A percentile compares a stretch with the other conserved stretches of the same genome.
Conservation (phyloP, 2,329 filamentous ascomycete species). For the Stachybotrys elegans region DNA sequence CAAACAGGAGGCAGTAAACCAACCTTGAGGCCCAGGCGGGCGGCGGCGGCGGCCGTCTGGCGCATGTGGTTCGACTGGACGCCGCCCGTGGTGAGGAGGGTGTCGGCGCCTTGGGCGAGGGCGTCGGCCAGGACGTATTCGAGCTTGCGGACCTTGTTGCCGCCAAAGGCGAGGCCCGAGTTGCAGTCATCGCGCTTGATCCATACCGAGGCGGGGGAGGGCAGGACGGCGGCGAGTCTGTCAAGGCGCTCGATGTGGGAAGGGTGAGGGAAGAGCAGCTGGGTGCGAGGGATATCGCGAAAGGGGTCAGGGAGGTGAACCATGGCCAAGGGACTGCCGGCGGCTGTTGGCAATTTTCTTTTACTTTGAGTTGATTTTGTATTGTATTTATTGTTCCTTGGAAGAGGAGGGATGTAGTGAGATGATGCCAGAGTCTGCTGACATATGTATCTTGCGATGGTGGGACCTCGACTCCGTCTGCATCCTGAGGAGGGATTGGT, state of each 20-base stretch:
- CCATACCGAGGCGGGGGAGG: neutral
- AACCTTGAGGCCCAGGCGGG: conserved; percentile 1
- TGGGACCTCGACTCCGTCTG: no score
- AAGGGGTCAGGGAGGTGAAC: conserved; percentile 9
- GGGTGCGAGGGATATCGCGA: conserved; percentile 8
- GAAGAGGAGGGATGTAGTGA: no score
- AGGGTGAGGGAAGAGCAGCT: conserved; percentile 8
- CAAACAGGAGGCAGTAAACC: neutral
- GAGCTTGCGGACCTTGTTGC: conserved; percentile 8
- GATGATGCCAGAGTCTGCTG: no score
- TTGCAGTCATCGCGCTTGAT: conserved; percentile 5
- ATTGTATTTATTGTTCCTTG: no score
- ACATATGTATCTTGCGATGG: no score
- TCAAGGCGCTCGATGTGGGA: conserved; percentile 7
- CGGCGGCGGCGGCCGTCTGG: conserved; percentile 4
- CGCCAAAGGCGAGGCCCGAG: conserved; percentile 4
- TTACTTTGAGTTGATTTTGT: no score
- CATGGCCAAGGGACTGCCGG: conserved; percentile 6
- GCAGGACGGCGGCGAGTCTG: neutral
- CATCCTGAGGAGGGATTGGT: no score
- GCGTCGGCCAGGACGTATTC: conserved; percentile 7
- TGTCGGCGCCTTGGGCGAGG: neutral
- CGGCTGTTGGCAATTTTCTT: no score
- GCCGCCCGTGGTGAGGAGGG: conserved; percentile 5
- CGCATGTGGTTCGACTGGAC: conserved; percentile 7